Conservation (phyloP, 169 alveolate species). For the Neospora caninum region DNA sequence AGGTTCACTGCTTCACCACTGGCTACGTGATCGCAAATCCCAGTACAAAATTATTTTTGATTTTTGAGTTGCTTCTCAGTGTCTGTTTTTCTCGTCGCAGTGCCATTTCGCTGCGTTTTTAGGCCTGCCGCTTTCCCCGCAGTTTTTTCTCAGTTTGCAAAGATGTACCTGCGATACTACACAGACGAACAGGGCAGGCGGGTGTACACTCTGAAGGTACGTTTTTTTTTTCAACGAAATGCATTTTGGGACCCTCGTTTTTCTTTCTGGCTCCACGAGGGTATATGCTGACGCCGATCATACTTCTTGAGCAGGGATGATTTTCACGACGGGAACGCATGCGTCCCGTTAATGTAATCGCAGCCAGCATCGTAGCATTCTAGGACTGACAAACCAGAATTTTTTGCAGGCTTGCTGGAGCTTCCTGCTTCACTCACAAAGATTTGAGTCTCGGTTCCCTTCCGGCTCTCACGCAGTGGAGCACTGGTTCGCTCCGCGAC, state of each 20-base stretch:
- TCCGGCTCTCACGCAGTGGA: too few relatives aligned
- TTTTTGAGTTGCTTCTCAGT: too few relatives aligned
- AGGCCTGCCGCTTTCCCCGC: neutral
- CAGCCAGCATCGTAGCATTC: neutral
- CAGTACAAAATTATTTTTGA: too few relatives aligned
- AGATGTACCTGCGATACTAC: conserved; percentile 70
- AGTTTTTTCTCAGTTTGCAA: neutral
- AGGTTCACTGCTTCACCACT: too few relatives aligned
- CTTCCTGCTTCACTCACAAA: too few relatives aligned
- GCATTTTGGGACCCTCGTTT: neutral
- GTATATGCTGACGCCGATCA: neutral
- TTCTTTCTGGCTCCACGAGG: neutral
- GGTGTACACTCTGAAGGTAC: conserved; percentile 69
- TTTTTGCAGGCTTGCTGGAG: too few relatives aligned
- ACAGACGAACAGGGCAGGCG: conserved; percentile 67
- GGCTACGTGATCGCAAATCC: too few relatives aligned
- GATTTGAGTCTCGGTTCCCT: too few relatives aligned
- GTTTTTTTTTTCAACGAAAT: neutral
- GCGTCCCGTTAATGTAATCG: neutral
- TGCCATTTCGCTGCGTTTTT: neutral
- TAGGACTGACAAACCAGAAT: neutral
- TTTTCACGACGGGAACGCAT: neutral
- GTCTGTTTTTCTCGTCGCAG: too few relatives aligned
- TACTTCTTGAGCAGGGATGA: too few relatives aligned
- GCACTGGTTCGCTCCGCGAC: too few relatives aligned